Evolutionary conservation across 352 stramenopile species (phyloP), one percentile per base, ranked within the genome.

Genomic region (Globisporangium sylvaticum): DNA sequence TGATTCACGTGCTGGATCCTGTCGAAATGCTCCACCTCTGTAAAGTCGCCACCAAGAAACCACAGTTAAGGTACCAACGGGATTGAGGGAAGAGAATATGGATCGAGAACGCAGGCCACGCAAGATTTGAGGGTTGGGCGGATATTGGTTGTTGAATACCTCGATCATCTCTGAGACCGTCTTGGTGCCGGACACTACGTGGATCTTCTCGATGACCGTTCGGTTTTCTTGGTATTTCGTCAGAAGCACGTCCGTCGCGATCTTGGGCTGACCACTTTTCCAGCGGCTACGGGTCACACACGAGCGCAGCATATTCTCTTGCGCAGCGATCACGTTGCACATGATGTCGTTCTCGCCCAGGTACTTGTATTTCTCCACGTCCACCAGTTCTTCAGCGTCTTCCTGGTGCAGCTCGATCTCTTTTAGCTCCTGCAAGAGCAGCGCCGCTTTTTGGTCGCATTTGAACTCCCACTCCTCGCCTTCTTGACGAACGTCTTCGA

Each of bases 91-190:
- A 20, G 39, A 48, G 39, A n/a, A n/a, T 20, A n/a, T n/a, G 39
- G n/a, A 48, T 48, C 18, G 39, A 48, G 14, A n/a, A 48, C 15
- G 5, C 39, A 48, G 15, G 0, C 15, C 15, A n/a, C 15, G 39
- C 39, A 60, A 50, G 48, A 46, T 37, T 52, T 39, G 46, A 48
- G 1, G 39, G 18, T 14, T 48, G 31, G 31, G 72, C 72, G 76
- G 76, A 85, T 84, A 83, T 87, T 95, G 84, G 46, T 84, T 88
- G 71, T 93, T 92, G 71, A 94, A 94, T 1, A 81, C 83, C 14
- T 94, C 83, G 68, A 94, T 94, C 77, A 94, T 85, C 60, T 92
- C 87, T 1, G 83, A 88, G 5, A 92, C 83, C 1, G 84, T 92
- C 66, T 79, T 87, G 1, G 79, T 94, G 14, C 87, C 87, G 0